These are phyloP conservation scores for Salicornia ramosissima DNA, from an alignment of 148 eudicot genomes.

Conservation along the genomic window DNA sequence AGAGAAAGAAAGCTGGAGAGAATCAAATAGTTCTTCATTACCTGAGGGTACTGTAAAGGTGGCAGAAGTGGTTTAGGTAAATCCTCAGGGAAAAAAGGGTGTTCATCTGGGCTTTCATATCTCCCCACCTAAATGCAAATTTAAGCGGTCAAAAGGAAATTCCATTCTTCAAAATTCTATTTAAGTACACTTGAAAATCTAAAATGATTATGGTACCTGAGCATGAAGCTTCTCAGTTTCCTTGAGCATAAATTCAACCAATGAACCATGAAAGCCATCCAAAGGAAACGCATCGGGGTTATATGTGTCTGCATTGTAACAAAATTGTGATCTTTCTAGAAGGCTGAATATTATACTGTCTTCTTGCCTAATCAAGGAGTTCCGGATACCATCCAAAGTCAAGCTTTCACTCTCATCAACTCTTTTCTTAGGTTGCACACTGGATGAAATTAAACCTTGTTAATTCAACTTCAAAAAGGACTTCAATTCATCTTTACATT, in stretches of 20 bases:
- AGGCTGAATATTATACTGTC: constrained; percentile 91
- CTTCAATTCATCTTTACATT: not conserved
- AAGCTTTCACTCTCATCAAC: constrained; percentile 68
- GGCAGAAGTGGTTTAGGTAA: constrained; percentile 76
- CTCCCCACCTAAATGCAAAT: constrained; percentile 63
- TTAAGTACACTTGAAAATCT: not conserved
- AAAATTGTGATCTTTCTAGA: constrained; percentile 86
- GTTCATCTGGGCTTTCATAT: constrained; percentile 88
- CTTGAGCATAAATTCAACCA: constrained; percentile 71
- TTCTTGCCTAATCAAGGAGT: constrained; percentile 83
- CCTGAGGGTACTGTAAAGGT: constrained; percentile 80
- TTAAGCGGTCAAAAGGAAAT: constrained; percentile 10
- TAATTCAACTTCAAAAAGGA: not conserved
- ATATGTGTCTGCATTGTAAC: constrained; percentile 73
- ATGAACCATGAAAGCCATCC: constrained; percentile 69
- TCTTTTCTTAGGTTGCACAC: constrained; percentile 44
- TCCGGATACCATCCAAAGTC: constrained; percentile 76
- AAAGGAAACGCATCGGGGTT: constrained; percentile 65
- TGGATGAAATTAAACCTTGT: constrained; percentile 24
- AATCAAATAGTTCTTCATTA: constrained; percentile 16
- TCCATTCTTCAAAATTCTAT: constrained; percentile 4
- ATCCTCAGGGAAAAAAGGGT: constrained; percentile 79
- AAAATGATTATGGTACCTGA: constrained; percentile 42
- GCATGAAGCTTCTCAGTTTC: constrained; percentile 92
- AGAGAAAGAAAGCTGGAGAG: not conserved